Conservation (phyloP, 2,329 filamentous ascomycete genomes). For the Seiridium unicorne region DNA sequence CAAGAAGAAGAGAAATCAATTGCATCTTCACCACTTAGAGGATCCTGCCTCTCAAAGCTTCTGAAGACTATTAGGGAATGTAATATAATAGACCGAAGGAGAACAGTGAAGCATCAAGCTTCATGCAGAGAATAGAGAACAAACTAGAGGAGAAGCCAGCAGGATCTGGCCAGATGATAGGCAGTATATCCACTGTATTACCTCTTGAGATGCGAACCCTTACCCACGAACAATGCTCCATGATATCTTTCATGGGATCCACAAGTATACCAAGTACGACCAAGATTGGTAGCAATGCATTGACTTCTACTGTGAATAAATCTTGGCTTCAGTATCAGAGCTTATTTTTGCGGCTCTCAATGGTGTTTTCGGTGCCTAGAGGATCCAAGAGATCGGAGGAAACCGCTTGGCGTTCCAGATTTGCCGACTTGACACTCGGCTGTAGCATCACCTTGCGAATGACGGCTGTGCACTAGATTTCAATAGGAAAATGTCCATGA, state of each 20-base stretch:
- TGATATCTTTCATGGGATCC: background rate
- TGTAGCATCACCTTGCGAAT: background rate
- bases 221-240: background rate
- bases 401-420: slow-evolving; percentile 15
- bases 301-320: slow-evolving; percentile 5
- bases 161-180: background rate
- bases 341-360: slow-evolving; percentile 1
- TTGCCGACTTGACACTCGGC: background rate
- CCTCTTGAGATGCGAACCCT: background rate
- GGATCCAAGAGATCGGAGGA: slow-evolving; percentile 6
- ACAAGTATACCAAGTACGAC: background rate
- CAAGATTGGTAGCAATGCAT: slow-evolving; percentile 3
- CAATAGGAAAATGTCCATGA: background rate
- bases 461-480: background rate
- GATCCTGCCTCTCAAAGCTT: slow-evolving; percentile 4
- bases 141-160: background rate
- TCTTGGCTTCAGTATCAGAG: slow-evolving; percentile 5
- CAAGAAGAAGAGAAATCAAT: slow-evolving; percentile 8
- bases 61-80: background rate
- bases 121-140: background rate
- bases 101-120: background rate
- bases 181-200: background rate
- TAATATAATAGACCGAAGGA: background rate
- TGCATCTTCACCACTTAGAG: slow-evolving; percentile 11
- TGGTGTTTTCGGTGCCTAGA: slow-evolving; percentile 5